These are phyloP conservation scores for Aureobasidium sp. DNA, from an alignment of 2,329 filamentous ascomycete genomes.

Conservation along the genomic window DNA sequence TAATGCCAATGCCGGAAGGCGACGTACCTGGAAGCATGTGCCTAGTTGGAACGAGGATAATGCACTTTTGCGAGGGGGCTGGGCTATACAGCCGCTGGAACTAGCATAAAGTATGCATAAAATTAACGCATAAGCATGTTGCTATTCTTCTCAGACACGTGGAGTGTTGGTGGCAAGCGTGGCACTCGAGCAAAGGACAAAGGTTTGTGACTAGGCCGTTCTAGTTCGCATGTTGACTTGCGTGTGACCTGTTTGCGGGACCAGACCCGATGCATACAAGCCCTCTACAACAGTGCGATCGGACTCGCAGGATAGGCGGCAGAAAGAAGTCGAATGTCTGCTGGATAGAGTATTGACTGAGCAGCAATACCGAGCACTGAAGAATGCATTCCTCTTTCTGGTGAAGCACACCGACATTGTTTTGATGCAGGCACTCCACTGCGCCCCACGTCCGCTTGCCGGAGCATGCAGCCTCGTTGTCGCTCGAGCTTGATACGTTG, in stretches of 20 bases:
- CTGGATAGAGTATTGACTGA: neutral
- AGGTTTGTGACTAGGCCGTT: conserved; percentile 12
- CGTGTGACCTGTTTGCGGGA: conserved; percentile 18
- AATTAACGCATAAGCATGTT: conserved; percentile 1
- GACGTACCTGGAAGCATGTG: conserved; percentile 6
- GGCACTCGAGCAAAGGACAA: conserved; percentile 19
- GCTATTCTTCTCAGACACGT: conserved; percentile 7
- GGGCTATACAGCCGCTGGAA: neutral
- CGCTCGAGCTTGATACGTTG: conserved; percentile 14
- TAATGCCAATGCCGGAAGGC: neutral
- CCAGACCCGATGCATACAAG: conserved; percentile 1
- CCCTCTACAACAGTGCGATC: neutral
- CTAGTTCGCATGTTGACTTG: conserved; percentile 20
- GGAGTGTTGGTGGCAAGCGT: conserved; percentile 13
- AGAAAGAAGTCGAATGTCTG: neutral
- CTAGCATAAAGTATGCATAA: conserved; percentile 10
- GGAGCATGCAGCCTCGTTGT: conserved; percentile 13
- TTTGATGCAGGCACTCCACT: conserved; percentile 5
- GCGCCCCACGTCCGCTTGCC: neutral
- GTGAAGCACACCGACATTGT: conserved; percentile 13
- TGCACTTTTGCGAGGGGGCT: neutral
- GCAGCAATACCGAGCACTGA: neutral
- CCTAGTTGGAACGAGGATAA: neutral
- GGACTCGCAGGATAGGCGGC: neutral
- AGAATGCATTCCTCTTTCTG: neutral